Base-by-base conservation (phyloP, 495 filamentous ascomycete species). In the Talaromyces stipitatus region DNA sequence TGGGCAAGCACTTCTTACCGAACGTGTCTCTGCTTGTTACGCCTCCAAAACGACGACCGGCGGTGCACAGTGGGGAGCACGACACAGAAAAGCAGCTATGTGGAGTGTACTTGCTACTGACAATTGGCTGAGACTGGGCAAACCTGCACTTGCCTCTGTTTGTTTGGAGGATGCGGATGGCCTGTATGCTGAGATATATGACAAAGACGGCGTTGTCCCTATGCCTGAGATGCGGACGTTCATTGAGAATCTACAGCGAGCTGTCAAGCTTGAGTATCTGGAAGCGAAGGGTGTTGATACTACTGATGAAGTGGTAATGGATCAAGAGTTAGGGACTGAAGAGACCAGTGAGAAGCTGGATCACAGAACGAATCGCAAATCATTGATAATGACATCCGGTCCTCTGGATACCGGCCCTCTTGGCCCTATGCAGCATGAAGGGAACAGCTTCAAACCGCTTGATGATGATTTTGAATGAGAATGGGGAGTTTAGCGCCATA, bases 41-140 rank as follows among this genome's bases (percentile, higher is more conserved):
- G 84, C 83, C 0, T 82, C 88, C 1, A 87, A 89, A 51, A 76
- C 77, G 28, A 85, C 88, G 1, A 67, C 78, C 0, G 82, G 85
- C 0, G 78, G 80, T 0, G 77, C 83, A n/a, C 72, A 68, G 33
- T 88, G 83, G 78, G 90, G 90, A 3, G 74, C 80, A 4, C 75
- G 94, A 55, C 78, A 74, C 50, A 78, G 94, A 24, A 97, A 96
- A 71, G 87, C 90, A 8, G 95, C 89, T 0, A 80, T 96, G 68
- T 98, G 95, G 92, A 87, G 84, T 61, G 79, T 94, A 24, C 74
- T 95, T 28, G 88, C 87, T 5, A 85, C 91, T 1, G 87, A 95
- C 51, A 79, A 83, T 2, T 98, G 94, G 94, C 69, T 92, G 14
- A 79, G 77, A 36, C 78, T 89, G 33, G 82, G 78, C 7, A 89